A percentile compares a stretch with the other conserved stretches of the same genome.
Conservation (phyloP, 768 basidiomycete species). For the Macrolepiota dolichaula region DNA sequence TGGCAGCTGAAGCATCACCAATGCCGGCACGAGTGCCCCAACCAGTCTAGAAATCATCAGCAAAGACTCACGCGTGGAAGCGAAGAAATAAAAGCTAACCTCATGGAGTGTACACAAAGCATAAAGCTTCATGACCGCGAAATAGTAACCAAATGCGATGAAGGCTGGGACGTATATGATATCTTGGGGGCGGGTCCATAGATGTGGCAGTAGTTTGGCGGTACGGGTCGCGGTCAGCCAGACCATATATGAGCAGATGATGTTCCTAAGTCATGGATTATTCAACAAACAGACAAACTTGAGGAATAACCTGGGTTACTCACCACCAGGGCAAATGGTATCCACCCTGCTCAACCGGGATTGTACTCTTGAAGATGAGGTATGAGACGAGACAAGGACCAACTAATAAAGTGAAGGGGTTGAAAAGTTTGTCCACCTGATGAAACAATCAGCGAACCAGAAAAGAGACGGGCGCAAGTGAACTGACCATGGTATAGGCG, state of each 20-base stretch:
- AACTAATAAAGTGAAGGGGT: constrained; percentile 81
- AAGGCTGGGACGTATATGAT: constrained; percentile 84
- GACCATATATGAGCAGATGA: constrained; percentile 60
- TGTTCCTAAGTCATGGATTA: constrained; percentile 47
- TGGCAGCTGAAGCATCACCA: constrained; percentile 77
- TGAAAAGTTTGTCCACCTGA: constrained; percentile 82
- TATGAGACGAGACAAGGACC: constrained; percentile 79
- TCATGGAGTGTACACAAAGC: constrained; percentile 89
- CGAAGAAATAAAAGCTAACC: constrained; percentile 34
- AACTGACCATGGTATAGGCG: constrained; percentile 86
- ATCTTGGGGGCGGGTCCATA: constrained; percentile 74
- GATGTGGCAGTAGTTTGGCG: constrained; percentile 79
- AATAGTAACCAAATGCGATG: constrained; percentile 90
- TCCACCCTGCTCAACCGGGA: constrained; percentile 61
- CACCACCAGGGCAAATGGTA: constrained; percentile 85
- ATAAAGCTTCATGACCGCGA: constrained; percentile 92
- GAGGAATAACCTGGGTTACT: constrained; percentile 19
- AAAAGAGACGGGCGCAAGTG: constrained; percentile 37
- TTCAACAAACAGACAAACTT: neutral
- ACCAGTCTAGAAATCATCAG: constrained; percentile 54
- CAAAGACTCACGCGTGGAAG: neutral
- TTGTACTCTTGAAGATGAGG: constrained; percentile 77
- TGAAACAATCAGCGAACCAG: constrained; percentile 7
- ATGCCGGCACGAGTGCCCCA: constrained; percentile 97
- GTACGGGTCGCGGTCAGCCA: constrained; percentile 74